phyloP scores from a whole-genome alignment of 352 stramenopile species.

The Phytophthora europaea region DNA sequence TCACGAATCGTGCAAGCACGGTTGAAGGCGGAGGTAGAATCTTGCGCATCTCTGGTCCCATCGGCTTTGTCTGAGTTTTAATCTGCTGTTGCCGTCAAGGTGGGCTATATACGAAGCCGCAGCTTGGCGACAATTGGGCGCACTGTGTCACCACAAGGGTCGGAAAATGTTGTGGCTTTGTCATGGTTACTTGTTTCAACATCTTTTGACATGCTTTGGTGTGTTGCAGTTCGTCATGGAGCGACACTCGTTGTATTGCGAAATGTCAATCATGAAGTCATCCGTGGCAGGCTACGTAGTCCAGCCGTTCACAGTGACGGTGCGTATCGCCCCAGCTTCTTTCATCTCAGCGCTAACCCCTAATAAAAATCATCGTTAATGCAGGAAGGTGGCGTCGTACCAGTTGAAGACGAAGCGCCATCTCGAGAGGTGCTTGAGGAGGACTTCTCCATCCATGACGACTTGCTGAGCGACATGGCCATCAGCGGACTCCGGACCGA shows the following conservation, averaged over 20 bases:
- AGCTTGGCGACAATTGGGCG: constrained; percentile 74
- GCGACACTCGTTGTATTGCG: constrained; percentile 54
- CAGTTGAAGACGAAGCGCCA: constrained; percentile 37
- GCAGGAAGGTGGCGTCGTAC: constrained; percentile 57
- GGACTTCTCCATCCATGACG: constrained; percentile 61
- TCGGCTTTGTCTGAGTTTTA: constrained; percentile 1
- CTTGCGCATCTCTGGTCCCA: neutral
- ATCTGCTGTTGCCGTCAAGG: constrained; percentile 23
- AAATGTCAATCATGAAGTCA: constrained; percentile 74
- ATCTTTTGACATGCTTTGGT: constrained; percentile 13
- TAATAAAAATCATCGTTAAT: constrained; percentile 6
- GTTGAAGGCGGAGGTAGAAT: constrained; percentile 38
- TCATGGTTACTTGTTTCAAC: constrained; percentile 11
- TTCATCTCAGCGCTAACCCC: neutral
- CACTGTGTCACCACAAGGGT: constrained; percentile 78
- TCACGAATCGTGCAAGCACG: constrained; percentile 75
- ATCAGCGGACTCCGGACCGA: constrained; percentile 52
- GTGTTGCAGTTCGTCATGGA: constrained; percentile 71
- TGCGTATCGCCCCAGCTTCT: constrained; percentile 17
- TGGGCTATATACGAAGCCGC: constrained; percentile 71
- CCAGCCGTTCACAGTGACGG: constrained; percentile 74
- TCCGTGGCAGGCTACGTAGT: constrained; percentile 61
- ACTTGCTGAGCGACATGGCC: constrained; percentile 60
- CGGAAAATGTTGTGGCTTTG: neutral
- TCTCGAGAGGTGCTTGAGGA: constrained; percentile 27